Evolutionary conservation across 106 monocot species (phyloP), one percentile per base, ranked within the genome.

Genomic region (Triglochin maritima): DNA sequence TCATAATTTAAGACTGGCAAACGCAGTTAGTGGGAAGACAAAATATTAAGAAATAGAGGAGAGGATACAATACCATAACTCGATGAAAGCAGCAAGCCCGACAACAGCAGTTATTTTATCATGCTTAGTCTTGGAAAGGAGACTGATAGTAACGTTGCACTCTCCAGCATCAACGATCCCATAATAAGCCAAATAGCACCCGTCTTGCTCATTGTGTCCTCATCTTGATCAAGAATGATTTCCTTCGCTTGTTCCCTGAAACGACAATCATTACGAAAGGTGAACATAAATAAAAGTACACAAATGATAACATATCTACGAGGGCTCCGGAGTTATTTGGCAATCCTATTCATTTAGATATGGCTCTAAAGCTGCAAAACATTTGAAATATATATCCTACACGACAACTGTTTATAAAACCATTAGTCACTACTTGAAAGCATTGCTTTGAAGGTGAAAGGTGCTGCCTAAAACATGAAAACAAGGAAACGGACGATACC

Each of bases 121-220:
- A 76, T 92, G 92, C 55, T 83, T 99, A 41, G 81, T 84, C 72
- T 86, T 92, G 45, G 98, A 99, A 12, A 99, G 86, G 53, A 99
- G 65, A 63, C 77, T 88, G 72, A 99, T 99, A 10, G 88, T 86
- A 10, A 99, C 98, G 73, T 99, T 99, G 1, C 98, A 71, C 11
- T 92, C 98, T 68, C 98, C 98, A 69, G 98, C 98, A 78, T 99
- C 98, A 54, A 99, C 92, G 70, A 99, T 99, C 16, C 98, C 98
- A 59, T 88, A 86, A 50, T n/a, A n/a, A 92, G 92, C 57, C 92
- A 69, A 70, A 99, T 99, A 44, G 98, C 98, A 57, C 98, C 98
- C 98, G 92, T 99, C 74, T 99, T 99, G 86, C 92, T 92, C 98
- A 99, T 99, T 45, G 92, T 89, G 54, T 99, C 92, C 67, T 99